These are phyloP conservation scores for Kodamaea lidongshanica DNA, from an alignment of 805 yeast species.

Conservation along the genomic window DNA sequence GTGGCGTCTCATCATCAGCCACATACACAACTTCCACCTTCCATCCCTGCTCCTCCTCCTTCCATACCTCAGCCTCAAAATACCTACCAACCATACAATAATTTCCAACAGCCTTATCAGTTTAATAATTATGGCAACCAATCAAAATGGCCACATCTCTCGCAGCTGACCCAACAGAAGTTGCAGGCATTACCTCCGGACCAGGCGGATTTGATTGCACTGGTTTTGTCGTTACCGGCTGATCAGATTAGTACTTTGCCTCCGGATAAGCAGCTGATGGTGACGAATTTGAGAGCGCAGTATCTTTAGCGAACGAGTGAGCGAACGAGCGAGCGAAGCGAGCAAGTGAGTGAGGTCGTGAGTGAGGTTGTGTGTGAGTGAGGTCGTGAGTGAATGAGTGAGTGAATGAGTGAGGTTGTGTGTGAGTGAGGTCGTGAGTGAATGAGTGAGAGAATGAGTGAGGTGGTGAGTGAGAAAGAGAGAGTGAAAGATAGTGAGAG, in stretches of 20 bases:
- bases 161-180: slow-evolving; percentile 45
- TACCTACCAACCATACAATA: slow-evolving; percentile 1
- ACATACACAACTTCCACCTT: slow-evolving; percentile 8
- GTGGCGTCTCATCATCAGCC: too few species aligned
- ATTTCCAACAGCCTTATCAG: slow-evolving; percentile 5
- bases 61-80: slow-evolving; percentile 6
- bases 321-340: slow-evolving; percentile 1
- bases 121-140: slow-evolving; percentile 4
- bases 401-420: too few species aligned
- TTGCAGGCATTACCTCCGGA: slow-evolving; percentile 46
- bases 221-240: slow-evolving; percentile 44
- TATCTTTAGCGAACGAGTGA: slow-evolving; percentile 28
- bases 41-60: slow-evolving; percentile 11
- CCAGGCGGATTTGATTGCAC: slow-evolving; percentile 53
- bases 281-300: slow-evolving; percentile 48
- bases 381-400: too few species aligned
- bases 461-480: too few species aligned
- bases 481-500: too few species aligned
- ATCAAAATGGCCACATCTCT: slow-evolving; percentile 40
- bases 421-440: too few species aligned
- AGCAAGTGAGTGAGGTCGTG: background rate
- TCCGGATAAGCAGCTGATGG: slow-evolving; percentile 49
- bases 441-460: too few species aligned
- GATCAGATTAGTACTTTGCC: slow-evolving; percentile 47
- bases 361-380: too few species aligned